Evolutionary conservation across 2,329 filamentous ascomycete species (phyloP).

Genomic region (Lojkania enalia): DNA sequence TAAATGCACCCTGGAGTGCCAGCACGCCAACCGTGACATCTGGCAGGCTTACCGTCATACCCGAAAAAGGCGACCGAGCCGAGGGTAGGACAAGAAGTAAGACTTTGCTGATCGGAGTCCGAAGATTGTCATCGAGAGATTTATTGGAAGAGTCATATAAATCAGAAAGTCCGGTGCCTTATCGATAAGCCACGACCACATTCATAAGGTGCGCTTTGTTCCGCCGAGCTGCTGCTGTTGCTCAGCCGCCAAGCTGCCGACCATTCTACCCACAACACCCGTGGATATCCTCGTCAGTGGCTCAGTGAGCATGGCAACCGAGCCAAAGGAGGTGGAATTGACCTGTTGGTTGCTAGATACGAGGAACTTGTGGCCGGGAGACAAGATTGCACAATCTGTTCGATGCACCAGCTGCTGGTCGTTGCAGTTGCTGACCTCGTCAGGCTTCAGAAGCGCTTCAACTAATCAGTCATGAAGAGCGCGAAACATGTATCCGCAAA

Average conservation of each 20-base stretch:
- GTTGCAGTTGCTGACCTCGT: not conserved
- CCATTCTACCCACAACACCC: not conserved
- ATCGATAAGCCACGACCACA: constrained; percentile 19
- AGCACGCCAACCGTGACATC: constrained; percentile 63
- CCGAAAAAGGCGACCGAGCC: constrained; percentile 2
- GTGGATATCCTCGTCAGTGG: constrained; percentile 4
- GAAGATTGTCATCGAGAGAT: constrained; percentile 11
- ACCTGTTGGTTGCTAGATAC: constrained; percentile 57
- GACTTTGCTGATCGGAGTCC: constrained; percentile 15
- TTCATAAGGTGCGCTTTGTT: constrained; percentile 8
- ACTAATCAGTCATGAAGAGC: constrained; percentile 57
- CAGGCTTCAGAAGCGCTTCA: constrained; percentile 49
- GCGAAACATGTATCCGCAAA: constrained; percentile 61
- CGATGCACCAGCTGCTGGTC: constrained; percentile 14
- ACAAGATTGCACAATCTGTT: constrained; percentile 48
- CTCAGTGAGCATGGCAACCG: constrained; percentile 20
- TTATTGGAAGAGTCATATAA: constrained; percentile 8
- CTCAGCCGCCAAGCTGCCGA: not conserved
- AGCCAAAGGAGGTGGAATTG: constrained; percentile 26
- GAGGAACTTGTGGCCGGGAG: constrained; percentile 51
- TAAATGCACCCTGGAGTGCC: constrained; percentile 89
- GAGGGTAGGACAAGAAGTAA: not conserved
- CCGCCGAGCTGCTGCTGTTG: constrained; percentile 1
- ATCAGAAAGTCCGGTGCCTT: constrained; percentile 1
- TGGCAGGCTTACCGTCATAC: constrained; percentile 32